phyloP scores from a whole-genome alignment of 306 rosid genomes.

The Casuarina equisetifolia region DNA sequence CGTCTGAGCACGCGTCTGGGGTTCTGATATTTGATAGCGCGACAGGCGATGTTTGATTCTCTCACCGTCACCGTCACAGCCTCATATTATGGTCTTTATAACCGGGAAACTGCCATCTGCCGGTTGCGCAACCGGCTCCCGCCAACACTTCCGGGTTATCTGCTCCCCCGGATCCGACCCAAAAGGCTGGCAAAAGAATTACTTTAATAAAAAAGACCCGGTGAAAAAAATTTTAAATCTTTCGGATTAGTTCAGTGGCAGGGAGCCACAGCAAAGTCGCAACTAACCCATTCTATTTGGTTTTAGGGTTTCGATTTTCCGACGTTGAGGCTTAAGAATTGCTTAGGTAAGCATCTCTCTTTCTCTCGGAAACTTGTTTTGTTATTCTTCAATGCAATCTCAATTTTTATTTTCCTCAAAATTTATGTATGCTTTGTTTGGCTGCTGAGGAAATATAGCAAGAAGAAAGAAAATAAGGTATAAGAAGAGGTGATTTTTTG shows the following conservation, averaged over 20 bases:
- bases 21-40: neutral
- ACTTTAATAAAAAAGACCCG: neutral
- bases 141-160: neutral
- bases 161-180: neutral
- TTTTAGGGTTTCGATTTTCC: slow-evolving; percentile 26
- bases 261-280: neutral
- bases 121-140: neutral
- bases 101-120: neutral
- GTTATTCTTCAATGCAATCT: neutral
- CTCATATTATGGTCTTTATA: neutral
- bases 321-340: slow-evolving; percentile 3
- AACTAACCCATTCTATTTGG: slow-evolving; percentile 16
- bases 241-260: slow-evolving; percentile 22
- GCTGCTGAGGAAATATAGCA: slow-evolving; percentile 26
- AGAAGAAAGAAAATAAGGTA: neutral
- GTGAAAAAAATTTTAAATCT: neutral
- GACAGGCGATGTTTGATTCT: neutral
- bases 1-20: neutral
- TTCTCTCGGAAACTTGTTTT: slow-evolving; percentile 1
- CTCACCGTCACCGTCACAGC: neutral
- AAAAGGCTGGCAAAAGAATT: neutral
- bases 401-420: neutral
- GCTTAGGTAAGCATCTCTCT: slow-evolving; percentile 36
- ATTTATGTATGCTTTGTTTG: slow-evolving; percentile 17
- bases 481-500: neutral